Evolutionary conservation across 2,329 filamentous ascomycete genomes (phyloP), one percentile per base, ranked within the genome.

Genomic region (Fusarium chaquense): DNA sequence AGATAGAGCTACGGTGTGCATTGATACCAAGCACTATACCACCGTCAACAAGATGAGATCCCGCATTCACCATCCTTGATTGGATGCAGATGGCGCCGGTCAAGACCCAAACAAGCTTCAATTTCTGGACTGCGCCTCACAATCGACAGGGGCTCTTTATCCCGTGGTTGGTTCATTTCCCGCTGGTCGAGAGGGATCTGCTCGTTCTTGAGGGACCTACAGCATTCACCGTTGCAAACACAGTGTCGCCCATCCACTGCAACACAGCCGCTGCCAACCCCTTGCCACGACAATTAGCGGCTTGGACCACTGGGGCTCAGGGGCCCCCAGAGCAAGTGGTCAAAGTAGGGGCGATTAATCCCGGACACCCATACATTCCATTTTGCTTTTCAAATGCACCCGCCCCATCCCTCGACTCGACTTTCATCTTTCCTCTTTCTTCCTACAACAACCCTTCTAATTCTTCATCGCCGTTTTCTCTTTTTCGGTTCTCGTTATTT

Each of bases 31-130:
- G 52, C 69, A 75, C 73, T 61, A 71, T 73, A 56, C 60, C 73
- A 74, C 73, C 73, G 73, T 54, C 73, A 62, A 67, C 65, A 66
- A 75, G 73, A 75, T 75, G 73, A 75, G 70, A 58, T 65, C 49
- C 67, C 45, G 47, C 46, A 57, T 54, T 43, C 20, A 54, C 30
- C 36, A 28, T 22, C 30, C 51, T 43, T 74, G 59, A 75, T 75
- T 75, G 73, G 73, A 33, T 40, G 58, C 26, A 20, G 20, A 20
- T 20, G 20, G 20, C 20, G 20, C 20, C 20, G 20, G 20, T 20
- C 20, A 20, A 20, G 20, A 20, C 20, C 20, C 20, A 20, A 60
- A 71, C 73, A 74, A 75, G 73, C 73, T 75, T 75, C 68, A 70
- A 70, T 70, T 51, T 66, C 45, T 66, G 47, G 49, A 63, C 73